These are phyloP conservation scores for Aspergillus brunneoviolaceus DNA, from an alignment of 2,329 filamentous ascomycete genomes.

Conservation along the genomic window DNA sequence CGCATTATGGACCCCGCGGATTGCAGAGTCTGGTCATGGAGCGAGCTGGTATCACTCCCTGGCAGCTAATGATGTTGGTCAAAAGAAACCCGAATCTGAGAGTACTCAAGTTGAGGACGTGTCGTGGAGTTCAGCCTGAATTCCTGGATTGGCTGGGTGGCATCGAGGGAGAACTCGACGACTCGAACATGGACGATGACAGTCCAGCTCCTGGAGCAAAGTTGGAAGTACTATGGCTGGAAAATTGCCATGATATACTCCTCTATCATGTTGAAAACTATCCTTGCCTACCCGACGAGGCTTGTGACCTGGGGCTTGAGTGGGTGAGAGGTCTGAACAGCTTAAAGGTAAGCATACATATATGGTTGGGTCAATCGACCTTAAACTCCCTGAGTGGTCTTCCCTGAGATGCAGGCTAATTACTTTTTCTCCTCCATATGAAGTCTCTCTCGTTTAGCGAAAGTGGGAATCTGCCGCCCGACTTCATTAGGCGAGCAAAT, in stretches of 20 bases:
- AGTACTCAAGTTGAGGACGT: slow-evolving; percentile 32
- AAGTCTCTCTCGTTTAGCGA: slow-evolving; percentile 32
- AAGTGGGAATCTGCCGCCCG: slow-evolving; percentile 24
- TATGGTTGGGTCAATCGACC: background rate
- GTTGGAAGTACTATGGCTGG: slow-evolving; percentile 28
- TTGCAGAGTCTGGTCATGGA: slow-evolving; percentile 33
- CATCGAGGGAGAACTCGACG: slow-evolving; percentile 15
- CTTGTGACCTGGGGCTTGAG: slow-evolving; percentile 25
- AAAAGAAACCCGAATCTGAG: slow-evolving; percentile 29
- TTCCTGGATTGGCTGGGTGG: slow-evolving; percentile 38
- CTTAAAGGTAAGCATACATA: slow-evolving; percentile 22
- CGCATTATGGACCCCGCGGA: slow-evolving; percentile 21
- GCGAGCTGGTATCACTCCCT: slow-evolving; percentile 35
- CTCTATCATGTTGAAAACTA: slow-evolving; percentile 13
- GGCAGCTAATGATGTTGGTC: slow-evolving; percentile 35
- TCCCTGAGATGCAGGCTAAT: background rate
- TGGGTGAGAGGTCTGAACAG: slow-evolving; percentile 27
- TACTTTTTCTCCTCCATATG: background rate
- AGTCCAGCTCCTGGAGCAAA: slow-evolving; percentile 21
- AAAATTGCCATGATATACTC: slow-evolving; percentile 27
- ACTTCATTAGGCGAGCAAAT: slow-evolving; percentile 25
- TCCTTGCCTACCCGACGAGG: slow-evolving; percentile 6
- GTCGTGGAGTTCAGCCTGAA: slow-evolving; percentile 33
- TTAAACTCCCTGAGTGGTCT: background rate
- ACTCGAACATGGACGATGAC: background rate